Base-by-base conservation (phyloP, 202 grass and related monocot genomes). In the Brachypodium distachyon region DNA sequence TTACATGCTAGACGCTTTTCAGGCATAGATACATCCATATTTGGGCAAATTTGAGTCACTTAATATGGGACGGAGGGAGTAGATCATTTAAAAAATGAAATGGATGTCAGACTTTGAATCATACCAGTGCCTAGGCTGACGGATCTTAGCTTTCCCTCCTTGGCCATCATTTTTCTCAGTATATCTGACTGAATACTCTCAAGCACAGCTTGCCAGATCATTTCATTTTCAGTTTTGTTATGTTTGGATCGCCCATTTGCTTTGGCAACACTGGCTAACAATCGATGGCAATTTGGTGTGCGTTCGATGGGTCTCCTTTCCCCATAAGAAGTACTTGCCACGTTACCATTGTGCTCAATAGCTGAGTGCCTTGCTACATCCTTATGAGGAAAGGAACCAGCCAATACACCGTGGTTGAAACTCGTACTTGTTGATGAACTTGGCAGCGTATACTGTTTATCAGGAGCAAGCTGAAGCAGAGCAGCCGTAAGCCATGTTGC, bases 401-500 rank as follows among this genome's bases (percentile, higher is more conserved):
- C 55, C 32, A 77, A 66, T 56, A 61, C 73, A 79, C 75, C 90
- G 36, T 84, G 62, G 55, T 86, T 94, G 14, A 87, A 74, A 81
- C 82, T 92, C 9, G 85, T 78, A 44, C 84, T 87, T 40, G 79
- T 81, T 69, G 91, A 98, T 80, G 95, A 90, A 83, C 73, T 79
- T 71, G 87, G 89, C 40, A 92, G 77, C 48, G 87, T 46, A 79
- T 95, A 98, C 44, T 92, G 87, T 57, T 90, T 87, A 27, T 98
- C 96, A 71, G 96, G 96, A 85, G 91, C 96, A 88, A 98, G 91
- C 89, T 98, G 91, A 88, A 98, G 96, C 32, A 98, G 85, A 82
- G 96, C 91, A 90, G 91, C 96, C 2, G 96, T 95, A 77, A 98
- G 84, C 96, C 96, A 98, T 52, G 96, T 95, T 81, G 89, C 72